These are phyloP conservation scores for Collybiopsis luxurians DNA, from an alignment of 768 basidiomycete species.

Conservation along the genomic window DNA sequence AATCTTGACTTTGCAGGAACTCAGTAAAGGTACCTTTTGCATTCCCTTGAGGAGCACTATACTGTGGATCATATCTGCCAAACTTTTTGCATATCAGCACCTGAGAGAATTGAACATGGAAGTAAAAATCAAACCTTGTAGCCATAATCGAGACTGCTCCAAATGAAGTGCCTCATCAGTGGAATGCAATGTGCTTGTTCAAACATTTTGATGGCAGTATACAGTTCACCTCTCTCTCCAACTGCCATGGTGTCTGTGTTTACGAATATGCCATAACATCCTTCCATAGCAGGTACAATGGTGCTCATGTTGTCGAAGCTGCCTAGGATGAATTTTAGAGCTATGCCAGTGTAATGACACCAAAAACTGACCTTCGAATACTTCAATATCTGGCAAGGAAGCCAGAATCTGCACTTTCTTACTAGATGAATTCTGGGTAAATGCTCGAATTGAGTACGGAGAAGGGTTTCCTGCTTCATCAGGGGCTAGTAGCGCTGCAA, in stretches of 20 bases:
- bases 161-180: constrained; percentile 2
- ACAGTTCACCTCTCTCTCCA: constrained; percentile 1
- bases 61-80: constrained; percentile 14
- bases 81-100: neutral
- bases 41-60: constrained; percentile 37
- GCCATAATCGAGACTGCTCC: constrained; percentile 3
- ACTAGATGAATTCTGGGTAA: constrained; percentile 33
- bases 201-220: constrained; percentile 2
- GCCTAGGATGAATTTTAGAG: constrained; percentile 18
- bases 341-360: neutral
- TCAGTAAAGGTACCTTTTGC: constrained; percentile 40
- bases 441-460: constrained; percentile 38
- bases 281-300: constrained; percentile 24
- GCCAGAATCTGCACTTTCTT: constrained; percentile 31
- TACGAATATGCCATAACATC: constrained; percentile 23
- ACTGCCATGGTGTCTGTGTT: constrained; percentile 11
- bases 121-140: neutral
- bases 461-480: constrained; percentile 33
- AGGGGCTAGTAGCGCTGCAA: constrained; percentile 33
- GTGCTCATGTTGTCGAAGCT: constrained; percentile 27
- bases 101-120: too few relatives aligned
- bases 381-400: constrained; percentile 31
- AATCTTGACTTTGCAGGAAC: constrained; percentile 33
- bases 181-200: constrained; percentile 2
- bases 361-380: constrained; percentile 27